Evolutionary conservation across 73 alveolate genomes (phyloP).

Genomic region (Urostyla sp.): DNA sequence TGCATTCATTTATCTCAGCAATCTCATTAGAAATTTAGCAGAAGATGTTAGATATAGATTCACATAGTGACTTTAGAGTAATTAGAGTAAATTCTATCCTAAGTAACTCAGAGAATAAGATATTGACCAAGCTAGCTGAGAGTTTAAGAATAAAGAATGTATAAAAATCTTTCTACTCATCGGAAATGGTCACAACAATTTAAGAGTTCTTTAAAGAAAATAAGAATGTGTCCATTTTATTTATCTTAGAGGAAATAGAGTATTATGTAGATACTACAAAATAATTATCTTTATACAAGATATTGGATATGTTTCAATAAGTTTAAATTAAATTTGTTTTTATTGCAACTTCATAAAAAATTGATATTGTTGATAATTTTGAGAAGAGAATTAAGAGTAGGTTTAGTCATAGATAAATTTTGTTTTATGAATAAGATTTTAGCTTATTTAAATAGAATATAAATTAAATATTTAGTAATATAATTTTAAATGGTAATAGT

Average conservation of each 20-base stretch:
- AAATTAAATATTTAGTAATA: not conserved
- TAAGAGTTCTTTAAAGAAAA: constrained; percentile 53
- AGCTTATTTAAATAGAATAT: constrained; percentile 2
- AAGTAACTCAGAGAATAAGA: constrained; percentile 50
- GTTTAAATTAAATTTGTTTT: constrained; percentile 57
- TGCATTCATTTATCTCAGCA: constrained; percentile 54
- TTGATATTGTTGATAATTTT: constrained; percentile 64
- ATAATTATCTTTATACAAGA: constrained; percentile 64
- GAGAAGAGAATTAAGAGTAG: constrained; percentile 74
- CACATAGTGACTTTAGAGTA: constrained; percentile 19
- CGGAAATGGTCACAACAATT: constrained; percentile 45
- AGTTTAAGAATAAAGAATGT: constrained; percentile 50
- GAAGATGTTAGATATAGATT: not conserved
- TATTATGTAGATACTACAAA: constrained; percentile 69
- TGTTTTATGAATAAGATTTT: constrained; percentile 57
- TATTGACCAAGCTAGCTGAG: constrained; percentile 51
- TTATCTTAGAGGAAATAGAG: constrained; percentile 70
- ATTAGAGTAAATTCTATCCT: constrained; percentile 65
- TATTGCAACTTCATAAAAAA: constrained; percentile 61
- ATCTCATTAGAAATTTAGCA: not conserved
- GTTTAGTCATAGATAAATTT: constrained; percentile 58
- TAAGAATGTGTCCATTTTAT: constrained; percentile 50
- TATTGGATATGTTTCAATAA: constrained; percentile 68
- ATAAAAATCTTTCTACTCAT: constrained; percentile 41
- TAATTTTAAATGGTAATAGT: not conserved